Evolutionary conservation across 2,329 filamentous ascomycete genomes (phyloP).

Genomic region (Fusarium euwallaceae): DNA sequence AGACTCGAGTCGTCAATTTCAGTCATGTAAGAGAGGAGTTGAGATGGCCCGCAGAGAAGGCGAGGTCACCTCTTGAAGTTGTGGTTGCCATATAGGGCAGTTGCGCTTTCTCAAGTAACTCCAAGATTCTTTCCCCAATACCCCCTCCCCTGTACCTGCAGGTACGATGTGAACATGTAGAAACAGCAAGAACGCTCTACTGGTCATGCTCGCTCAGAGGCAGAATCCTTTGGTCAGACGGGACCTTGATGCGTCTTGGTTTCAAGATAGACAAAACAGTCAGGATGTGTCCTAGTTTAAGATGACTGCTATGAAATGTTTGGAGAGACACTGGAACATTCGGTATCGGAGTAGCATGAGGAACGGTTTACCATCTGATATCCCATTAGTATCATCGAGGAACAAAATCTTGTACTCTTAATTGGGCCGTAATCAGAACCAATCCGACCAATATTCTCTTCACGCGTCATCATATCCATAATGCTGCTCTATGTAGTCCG

Average conservation of each 20-base stretch:
- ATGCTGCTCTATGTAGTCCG: constrained; percentile 2
- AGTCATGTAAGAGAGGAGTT: constrained; percentile 25
- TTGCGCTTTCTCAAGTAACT: not conserved
- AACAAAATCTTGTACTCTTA: not conserved
- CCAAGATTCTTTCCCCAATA: not conserved
- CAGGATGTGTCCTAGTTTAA: not conserved
- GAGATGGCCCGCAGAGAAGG: not conserved
- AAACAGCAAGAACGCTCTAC: not conserved
- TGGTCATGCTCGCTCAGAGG: not conserved
- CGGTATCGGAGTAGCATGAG: not conserved
- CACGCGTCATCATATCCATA: constrained; percentile 8
- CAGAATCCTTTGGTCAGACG: not conserved
- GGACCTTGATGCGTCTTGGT: not conserved
- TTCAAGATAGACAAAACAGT: not conserved
- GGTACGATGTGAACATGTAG: not conserved
- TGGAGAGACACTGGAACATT: not conserved
- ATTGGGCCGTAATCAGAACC: not conserved
- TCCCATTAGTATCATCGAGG: not conserved
- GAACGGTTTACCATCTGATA: not conserved
- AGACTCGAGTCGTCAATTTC: constrained; percentile 1
- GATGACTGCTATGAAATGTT: not conserved
- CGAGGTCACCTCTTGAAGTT: not conserved
- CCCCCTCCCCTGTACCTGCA: not conserved
- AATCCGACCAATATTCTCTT: not conserved
- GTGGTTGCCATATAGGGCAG: constrained; percentile 17